A percentile compares a stretch with the other conserved stretches of the same genome.
Conservation (phyloP, 2,329 filamentous ascomycete genomes). For the Pezicula carpinea region DNA sequence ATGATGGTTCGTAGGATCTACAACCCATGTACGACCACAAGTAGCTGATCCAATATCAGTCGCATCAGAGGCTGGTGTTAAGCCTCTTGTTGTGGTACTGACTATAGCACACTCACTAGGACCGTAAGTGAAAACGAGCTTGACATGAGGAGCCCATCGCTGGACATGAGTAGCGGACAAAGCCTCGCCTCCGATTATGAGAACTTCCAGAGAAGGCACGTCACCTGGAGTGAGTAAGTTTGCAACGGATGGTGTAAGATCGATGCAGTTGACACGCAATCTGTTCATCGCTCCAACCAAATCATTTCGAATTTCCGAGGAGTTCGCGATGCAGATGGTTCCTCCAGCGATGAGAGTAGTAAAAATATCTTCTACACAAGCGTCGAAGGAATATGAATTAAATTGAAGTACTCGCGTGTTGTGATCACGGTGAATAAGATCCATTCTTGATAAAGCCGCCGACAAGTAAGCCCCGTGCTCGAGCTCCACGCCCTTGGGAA, state of each 20-base stretch:
- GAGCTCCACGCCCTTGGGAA: too few species aligned
- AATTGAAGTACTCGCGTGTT: slow-evolving; percentile 2
- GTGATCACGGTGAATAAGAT: neutral
- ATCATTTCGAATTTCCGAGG: slow-evolving; percentile 5
- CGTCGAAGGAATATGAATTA: slow-evolving; percentile 10
- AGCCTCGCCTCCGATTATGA: slow-evolving; percentile 52
- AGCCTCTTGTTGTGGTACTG: too few species aligned
- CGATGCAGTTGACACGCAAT: slow-evolving; percentile 1
- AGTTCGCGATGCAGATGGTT: slow-evolving; percentile 9
- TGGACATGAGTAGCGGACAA: neutral
- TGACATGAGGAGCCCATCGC: slow-evolving; percentile 29
- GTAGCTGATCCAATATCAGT: slow-evolving; percentile 2
- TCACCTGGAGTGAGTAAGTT: slow-evolving; percentile 9
- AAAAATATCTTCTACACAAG: slow-evolving; percentile 5
- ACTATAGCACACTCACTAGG: slow-evolving; percentile 58
- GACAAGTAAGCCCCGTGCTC: too few species aligned
- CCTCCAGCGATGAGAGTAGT: slow-evolving; percentile 10
- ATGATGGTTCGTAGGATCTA: slow-evolving; percentile 2
- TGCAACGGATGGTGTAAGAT: slow-evolving; percentile 8
- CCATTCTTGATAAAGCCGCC: neutral
- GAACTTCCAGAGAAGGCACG: slow-evolving; percentile 2
- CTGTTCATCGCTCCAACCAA: slow-evolving; percentile 2
- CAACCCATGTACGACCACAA: slow-evolving; percentile 5
- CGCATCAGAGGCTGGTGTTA: neutral
- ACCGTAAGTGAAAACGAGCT: slow-evolving; percentile 55